A percentile compares a stretch with the other conserved stretches of the same genome.
Evolutionary conservation across 2,329 filamentous ascomycete genomes (phyloP).

Genomic region (Bipolaris cookei): DNA sequence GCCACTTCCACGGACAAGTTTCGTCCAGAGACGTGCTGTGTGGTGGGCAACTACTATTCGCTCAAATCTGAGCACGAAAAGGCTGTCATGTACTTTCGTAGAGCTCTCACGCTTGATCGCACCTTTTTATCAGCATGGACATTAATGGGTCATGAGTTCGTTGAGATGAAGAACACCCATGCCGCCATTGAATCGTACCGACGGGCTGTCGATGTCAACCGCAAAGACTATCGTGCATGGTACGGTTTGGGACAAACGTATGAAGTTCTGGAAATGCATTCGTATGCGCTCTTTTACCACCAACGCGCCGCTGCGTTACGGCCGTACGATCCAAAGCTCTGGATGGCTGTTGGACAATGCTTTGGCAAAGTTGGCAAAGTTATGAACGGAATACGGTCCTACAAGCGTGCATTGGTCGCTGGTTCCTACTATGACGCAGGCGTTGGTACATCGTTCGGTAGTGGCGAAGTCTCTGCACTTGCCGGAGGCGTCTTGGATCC

Average conservation of each 20-base stretch:
- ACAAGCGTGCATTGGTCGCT: conserved; percentile 88
- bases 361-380: conserved; percentile 87
- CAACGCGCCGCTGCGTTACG: conserved; percentile 90
- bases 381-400: conserved; percentile 90
- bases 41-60: conserved; percentile 97
- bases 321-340: conserved; percentile 99
- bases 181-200: conserved; percentile 97
- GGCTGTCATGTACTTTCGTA: conserved; percentile 95
- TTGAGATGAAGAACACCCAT: conserved; percentile 98
- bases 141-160: conserved; percentile 97
- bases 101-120: conserved; percentile 87
- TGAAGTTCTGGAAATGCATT: conserved; percentile 96
- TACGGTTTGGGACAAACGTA: conserved; percentile 97
- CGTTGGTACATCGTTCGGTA: conserved; percentile 56
- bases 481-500: conserved; percentile 75
- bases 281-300: conserved; percentile 97
- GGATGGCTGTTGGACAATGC: conserved; percentile 93
- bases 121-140: conserved; percentile 96
- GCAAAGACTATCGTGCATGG: conserved; percentile 96
- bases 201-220: conserved; percentile 92
- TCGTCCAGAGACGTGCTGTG: conserved; percentile 93
- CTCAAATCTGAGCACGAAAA: conserved; percentile 95
- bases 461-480: conserved; percentile 51
- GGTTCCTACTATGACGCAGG: conserved; percentile 83
- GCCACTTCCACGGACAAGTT: conserved; percentile 94